A percentile compares a stretch with the other conserved stretches of the same genome.
Conservation (phyloP, 2,329 filamentous ascomycete genomes). For the Aureobasidium vineae region DNA sequence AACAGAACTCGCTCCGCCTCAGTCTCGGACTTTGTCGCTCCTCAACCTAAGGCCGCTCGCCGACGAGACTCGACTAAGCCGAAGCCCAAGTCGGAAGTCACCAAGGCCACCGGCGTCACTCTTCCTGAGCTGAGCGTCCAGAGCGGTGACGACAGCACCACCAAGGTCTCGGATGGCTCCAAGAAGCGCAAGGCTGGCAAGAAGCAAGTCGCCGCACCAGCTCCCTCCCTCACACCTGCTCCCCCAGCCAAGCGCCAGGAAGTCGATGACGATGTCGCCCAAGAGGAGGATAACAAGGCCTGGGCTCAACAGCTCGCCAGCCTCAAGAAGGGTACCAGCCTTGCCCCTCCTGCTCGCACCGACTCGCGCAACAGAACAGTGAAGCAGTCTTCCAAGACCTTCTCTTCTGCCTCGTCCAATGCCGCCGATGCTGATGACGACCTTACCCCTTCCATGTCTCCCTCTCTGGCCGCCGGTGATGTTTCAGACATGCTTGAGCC, state of each 20-base stretch:
- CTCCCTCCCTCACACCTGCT: slow-evolving; percentile 31
- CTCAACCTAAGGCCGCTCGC: slow-evolving; percentile 28
- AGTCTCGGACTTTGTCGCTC: slow-evolving; percentile 22
- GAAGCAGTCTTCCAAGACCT: slow-evolving; percentile 57
- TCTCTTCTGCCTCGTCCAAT: slow-evolving; percentile 62
- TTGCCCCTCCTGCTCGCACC: slow-evolving; percentile 42
- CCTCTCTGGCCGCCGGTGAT: slow-evolving; percentile 61
- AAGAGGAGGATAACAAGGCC: slow-evolving; percentile 66
- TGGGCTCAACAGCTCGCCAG: slow-evolving; percentile 73
- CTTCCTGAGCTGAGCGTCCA: slow-evolving; percentile 14
- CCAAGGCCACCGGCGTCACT: slow-evolving; percentile 29
- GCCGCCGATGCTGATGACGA: slow-evolving; percentile 80
- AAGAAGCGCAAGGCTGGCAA: slow-evolving; percentile 41
- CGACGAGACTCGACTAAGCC: slow-evolving; percentile 30
- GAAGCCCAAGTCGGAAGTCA: slow-evolving; percentile 30
- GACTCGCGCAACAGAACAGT: slow-evolving; percentile 58
- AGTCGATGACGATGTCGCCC: slow-evolving; percentile 46
- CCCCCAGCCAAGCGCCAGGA: slow-evolving; percentile 34
- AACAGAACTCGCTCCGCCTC: slow-evolving; percentile 28
- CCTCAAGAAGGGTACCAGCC: slow-evolving; percentile 67
- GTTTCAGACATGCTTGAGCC: slow-evolving; percentile 92
- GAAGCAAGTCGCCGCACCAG: slow-evolving; percentile 29
- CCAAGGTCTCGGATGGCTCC: slow-evolving; percentile 28
- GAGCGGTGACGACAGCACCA: slow-evolving; percentile 15
- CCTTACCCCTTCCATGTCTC: slow-evolving; percentile 67